phyloP scores from a whole-genome alignment of 2,329 filamentous ascomycete genomes.

The Aspergillus flavus region DNA sequence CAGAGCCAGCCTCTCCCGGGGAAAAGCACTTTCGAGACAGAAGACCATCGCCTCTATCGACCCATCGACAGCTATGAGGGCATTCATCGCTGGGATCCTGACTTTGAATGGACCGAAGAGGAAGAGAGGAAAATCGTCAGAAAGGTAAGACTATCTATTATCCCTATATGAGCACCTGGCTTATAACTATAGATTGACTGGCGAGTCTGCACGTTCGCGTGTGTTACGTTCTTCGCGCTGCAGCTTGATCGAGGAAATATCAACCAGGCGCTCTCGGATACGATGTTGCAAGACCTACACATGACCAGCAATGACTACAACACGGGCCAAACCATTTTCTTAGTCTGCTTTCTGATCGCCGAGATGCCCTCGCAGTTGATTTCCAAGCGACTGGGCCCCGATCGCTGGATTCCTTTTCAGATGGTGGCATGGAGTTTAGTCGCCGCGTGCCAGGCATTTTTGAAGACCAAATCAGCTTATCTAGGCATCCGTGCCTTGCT shows the following conservation, averaged over 20 bases:
- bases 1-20: background rate
- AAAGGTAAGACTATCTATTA: slow-evolving; percentile 20
- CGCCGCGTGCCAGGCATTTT: slow-evolving; percentile 58
- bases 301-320: slow-evolving; percentile 58
- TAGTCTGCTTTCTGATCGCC: slow-evolving; percentile 52
- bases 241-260: slow-evolving; percentile 47
- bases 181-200: background rate
- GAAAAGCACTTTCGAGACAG: background rate
- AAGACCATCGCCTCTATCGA: background rate
- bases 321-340: slow-evolving; percentile 56
- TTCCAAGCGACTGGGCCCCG: slow-evolving; percentile 55
- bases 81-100: slow-evolving; percentile 47
- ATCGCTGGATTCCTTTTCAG: slow-evolving; percentile 57
- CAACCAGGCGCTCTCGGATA: slow-evolving; percentile 56
- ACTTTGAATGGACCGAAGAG: slow-evolving; percentile 38
- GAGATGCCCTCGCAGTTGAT: slow-evolving; percentile 58
- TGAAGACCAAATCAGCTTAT: slow-evolving; percentile 51
- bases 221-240: slow-evolving; percentile 63
- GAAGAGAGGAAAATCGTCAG: slow-evolving; percentile 40
- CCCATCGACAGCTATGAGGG: slow-evolving; percentile 43
- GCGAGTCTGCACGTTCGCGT: slow-evolving; percentile 21
- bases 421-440: slow-evolving; percentile 58
- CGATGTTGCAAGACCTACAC: slow-evolving; percentile 53
- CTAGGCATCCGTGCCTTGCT: slow-evolving; percentile 56
- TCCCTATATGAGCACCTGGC: rapidly evolving